phyloP scores from a whole-genome alignment of 352 stramenopile species.

The Globisporangium splendens region DNA sequence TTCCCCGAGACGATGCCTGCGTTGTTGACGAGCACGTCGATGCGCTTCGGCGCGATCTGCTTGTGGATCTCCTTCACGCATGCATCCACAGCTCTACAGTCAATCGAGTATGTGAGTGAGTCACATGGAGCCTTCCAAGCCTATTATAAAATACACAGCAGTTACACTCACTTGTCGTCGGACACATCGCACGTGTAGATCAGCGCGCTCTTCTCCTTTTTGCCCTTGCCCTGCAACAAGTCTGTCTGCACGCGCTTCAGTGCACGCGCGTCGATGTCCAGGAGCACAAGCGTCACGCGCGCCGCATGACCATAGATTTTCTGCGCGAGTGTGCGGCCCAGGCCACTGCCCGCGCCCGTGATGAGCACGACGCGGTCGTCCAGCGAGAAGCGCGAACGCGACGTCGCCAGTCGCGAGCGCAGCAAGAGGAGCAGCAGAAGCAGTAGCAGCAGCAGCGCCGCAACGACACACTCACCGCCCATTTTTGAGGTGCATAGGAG shows the following conservation, averaged over 20 bases:
- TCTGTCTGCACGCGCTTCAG: conserved; percentile 28
- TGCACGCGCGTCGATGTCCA: conserved; percentile 54
- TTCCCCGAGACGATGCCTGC: conserved; percentile 48
- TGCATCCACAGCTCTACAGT: conserved; percentile 26
- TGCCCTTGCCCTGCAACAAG: conserved; percentile 10
- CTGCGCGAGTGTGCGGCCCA: conserved; percentile 42
- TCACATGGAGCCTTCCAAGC: background rate
- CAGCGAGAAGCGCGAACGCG: conserved; percentile 36
- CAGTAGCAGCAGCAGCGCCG: conserved; percentile 5
- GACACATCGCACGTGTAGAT: conserved; percentile 62
- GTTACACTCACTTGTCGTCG: conserved; percentile 38
- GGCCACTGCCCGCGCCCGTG: conserved; percentile 55
- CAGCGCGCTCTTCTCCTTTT: conserved; percentile 18
- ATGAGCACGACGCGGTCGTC: conserved; percentile 56
- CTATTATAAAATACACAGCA: background rate
- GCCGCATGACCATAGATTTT: conserved; percentile 25
- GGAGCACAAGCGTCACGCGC: conserved; percentile 43
- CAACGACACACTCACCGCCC: background rate
- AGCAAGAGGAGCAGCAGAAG: background rate
- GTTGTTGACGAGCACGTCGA: conserved; percentile 62
- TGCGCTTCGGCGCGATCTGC: conserved; percentile 36
- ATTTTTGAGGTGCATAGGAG: too few relatives aligned
- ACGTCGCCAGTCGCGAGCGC: background rate
- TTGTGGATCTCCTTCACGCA: conserved; percentile 26
- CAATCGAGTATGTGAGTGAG: background rate